Evolutionary conservation across 164 flowering plant genomes (phyloP), one percentile per base, ranked within the genome.

Genomic region (Stephania cephalantha): DNA sequence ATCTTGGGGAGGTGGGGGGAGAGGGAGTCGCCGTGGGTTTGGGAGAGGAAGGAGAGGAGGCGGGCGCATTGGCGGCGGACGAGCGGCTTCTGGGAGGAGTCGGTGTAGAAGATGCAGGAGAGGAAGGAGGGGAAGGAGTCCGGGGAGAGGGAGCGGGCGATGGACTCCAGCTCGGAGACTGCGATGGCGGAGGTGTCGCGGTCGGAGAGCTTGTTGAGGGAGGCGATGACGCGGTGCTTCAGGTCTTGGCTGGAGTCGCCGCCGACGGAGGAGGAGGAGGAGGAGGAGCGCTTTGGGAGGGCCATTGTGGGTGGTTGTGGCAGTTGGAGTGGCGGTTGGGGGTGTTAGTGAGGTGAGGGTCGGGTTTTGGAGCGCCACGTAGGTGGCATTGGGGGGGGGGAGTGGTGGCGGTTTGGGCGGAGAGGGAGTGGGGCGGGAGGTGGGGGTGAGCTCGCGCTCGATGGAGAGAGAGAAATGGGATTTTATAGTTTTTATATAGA

Each of bases 121-220:
- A 95, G 79, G 73, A 91, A 95, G 2, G 85, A 69, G 0, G 94
- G 82, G 45, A 91, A 79, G 0, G 89, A 74, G n/a, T 84, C 83
- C 46, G 74, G 72, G 10, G 84, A 80, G 20, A 90, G 84, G 1
- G 76, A 75, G 13, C 76, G 76, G 1, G 91, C 94, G 29, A 95
- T 89, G 46, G 89, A 80, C 25, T 91, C 92, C 46, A 95, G 88
- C 81, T 95, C 98, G 5, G 85, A n/a, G 29, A 85, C 83, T 50
- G 97, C 98, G 30, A 84, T 67, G 15, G 89, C 31, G 72, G 86
- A 82, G 2, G 98, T 95, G 76, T 95, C 98, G 0, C 97, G 82
- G 82, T 95, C 98, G 64, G 95, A 84, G 68, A 95, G 93, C 83
- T 89, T 90, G 83, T 85, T 87, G 55, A 91, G 83, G 80, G 87